A percentile compares a stretch with the other conserved stretches of the same genome.
Evolutionary conservation across 164 flowering plant genomes (phyloP).

Genomic region (Vitis amurensis): DNA sequence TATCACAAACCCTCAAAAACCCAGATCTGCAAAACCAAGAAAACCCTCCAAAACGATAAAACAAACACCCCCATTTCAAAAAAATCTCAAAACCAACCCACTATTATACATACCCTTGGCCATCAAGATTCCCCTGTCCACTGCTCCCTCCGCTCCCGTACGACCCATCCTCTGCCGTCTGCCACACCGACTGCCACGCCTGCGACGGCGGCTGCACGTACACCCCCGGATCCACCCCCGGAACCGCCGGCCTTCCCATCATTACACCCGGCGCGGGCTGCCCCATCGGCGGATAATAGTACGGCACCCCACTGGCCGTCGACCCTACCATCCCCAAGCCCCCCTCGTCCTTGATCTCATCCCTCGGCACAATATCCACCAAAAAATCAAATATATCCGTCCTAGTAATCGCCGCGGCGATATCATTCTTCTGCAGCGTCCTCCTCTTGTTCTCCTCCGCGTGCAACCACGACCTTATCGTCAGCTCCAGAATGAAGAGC

Average conservation of each 20-base stretch:
- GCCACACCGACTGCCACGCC: constrained; percentile 72
- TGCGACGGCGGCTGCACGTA: constrained; percentile 50
- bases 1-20: too few species aligned
- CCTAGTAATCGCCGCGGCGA: constrained; percentile 84
- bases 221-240: constrained; percentile 50
- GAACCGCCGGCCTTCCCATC: constrained; percentile 64
- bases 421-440: constrained; percentile 95
- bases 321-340: constrained; percentile 34
- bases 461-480: constrained; percentile 89
- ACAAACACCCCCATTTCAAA: too few species aligned
- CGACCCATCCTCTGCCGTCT: constrained; percentile 42
- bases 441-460: constrained; percentile 98
- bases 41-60: too few species aligned
- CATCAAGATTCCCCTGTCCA: constrained; percentile 45
- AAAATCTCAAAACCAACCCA: too few species aligned
- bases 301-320: constrained; percentile 45
- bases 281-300: constrained; percentile 50
- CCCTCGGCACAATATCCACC: constrained; percentile 90
- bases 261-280: constrained; percentile 46
- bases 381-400: constrained; percentile 88
- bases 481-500: constrained; percentile 89
- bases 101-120: constrained; percentile 30
- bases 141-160: constrained; percentile 39
- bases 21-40: too few species aligned
- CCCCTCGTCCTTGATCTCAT: constrained; percentile 68